Conservation (phyloP, 768 basidiomycete genomes). For the Boletales sp. region DNA sequence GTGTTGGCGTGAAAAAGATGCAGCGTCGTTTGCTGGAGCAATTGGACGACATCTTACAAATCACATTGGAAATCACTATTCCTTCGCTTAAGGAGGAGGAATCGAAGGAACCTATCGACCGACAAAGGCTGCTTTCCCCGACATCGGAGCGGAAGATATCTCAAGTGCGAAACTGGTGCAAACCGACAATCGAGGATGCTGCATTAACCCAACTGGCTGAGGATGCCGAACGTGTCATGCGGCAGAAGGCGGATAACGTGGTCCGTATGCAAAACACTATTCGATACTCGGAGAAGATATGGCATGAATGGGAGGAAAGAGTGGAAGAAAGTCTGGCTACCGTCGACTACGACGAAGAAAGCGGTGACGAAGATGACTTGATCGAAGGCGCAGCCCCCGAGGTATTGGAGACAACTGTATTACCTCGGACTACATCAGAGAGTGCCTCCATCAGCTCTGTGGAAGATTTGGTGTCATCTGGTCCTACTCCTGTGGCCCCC, state of each 20-base stretch:
- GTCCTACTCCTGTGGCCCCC: conserved; percentile 70
- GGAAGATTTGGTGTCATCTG: conserved; percentile 39
- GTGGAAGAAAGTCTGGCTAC: conserved; percentile 65
- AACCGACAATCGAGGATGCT: conserved; percentile 80
- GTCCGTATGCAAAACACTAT: conserved; percentile 97
- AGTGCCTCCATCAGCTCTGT: conserved; percentile 16
- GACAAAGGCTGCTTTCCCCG: conserved; percentile 86
- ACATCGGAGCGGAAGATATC: conserved; percentile 85
- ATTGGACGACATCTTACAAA: conserved; percentile 79
- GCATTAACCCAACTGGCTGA: conserved; percentile 80
- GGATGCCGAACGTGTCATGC: conserved; percentile 86
- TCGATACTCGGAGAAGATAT: conserved; percentile 92
- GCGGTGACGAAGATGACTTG: conserved; percentile 41
- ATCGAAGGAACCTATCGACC: conserved; percentile 85
- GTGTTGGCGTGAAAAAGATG: conserved; percentile 76
- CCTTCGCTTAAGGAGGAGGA: conserved; percentile 92
- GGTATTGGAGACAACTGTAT: conserved; percentile 18
- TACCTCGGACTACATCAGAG: conserved; percentile 10
- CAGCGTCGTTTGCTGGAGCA: conserved; percentile 80
- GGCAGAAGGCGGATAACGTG: conserved; percentile 92
- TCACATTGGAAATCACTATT: conserved; percentile 77
- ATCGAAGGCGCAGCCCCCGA: conserved; percentile 24
- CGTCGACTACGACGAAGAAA: conserved; percentile 54
- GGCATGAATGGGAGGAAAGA: conserved; percentile 94
- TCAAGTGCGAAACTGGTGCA: conserved; percentile 81